A percentile compares a stretch with the other conserved stretches of the same genome.
These are phyloP conservation scores for Tetrahymena elliotti DNA, from an alignment of 73 alveolate species.

Conservation along the genomic window DNA sequence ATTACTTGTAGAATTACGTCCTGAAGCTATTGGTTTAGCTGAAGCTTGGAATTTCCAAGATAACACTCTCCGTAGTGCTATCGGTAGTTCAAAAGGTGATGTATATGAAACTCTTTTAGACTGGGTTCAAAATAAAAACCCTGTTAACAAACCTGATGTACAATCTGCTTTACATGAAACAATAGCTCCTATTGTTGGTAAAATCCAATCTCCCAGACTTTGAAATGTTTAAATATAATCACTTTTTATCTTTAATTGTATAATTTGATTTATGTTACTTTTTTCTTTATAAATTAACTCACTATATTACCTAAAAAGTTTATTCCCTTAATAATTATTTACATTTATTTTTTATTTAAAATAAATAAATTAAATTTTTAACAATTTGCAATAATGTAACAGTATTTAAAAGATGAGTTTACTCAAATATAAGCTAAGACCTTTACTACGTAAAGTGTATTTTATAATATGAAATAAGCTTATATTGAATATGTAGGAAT, in stretches of 20 bases:
- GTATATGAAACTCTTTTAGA: conserved; percentile 29
- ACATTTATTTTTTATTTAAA: too few species aligned
- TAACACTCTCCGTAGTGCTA: conserved; percentile 35
- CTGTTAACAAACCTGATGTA: conserved; percentile 28
- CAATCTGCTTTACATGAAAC: neutral
- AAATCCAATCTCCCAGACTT: neutral
- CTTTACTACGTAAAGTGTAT: too few species aligned
- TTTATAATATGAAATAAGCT: too few species aligned
- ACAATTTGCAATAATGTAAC: too few species aligned
- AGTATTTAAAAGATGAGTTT: too few species aligned
- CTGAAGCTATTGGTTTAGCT: conserved; percentile 17
- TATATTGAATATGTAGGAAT: too few species aligned
- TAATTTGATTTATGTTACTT: neutral
- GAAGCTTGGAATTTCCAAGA: conserved; percentile 2
- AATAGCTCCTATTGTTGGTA: neutral
- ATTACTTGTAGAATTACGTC: conserved; percentile 1
- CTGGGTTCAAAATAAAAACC: conserved; percentile 31
- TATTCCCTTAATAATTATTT: too few species aligned
- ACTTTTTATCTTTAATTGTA: neutral
- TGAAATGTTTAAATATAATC: neutral
- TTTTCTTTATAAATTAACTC: neutral
- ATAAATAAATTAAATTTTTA: too few species aligned
- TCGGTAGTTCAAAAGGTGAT: conserved; percentile 27
- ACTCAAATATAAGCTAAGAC: too few species aligned
- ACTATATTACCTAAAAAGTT: neutral